Evolutionary conservation across 768 basidiomycete species (phyloP).

Genomic region (Trametopsis cervina): DNA sequence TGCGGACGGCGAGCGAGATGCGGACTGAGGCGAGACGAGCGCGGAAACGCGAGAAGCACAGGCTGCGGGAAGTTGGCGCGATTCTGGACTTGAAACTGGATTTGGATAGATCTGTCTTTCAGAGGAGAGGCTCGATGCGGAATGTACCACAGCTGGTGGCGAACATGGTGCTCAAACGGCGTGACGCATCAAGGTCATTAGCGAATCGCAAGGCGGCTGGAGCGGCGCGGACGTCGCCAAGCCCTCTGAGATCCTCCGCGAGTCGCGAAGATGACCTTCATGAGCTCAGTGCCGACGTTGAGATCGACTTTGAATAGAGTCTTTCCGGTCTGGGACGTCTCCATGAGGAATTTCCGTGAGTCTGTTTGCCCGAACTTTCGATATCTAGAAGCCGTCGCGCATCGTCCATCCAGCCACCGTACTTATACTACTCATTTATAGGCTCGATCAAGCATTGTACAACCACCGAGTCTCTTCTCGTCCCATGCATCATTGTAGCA

Average conservation of each 20-base stretch:
- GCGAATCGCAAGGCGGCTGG: slow-evolving; percentile 27
- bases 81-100: slow-evolving; percentile 50
- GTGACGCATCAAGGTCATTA: slow-evolving; percentile 31
- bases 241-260: not conserved
- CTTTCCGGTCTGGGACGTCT: not conserved
- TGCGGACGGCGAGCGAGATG: slow-evolving; percentile 30
- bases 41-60: slow-evolving; percentile 47
- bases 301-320: not conserved
- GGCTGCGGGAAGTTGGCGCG: slow-evolving; percentile 46
- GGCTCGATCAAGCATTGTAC: slow-evolving; percentile 9
- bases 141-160: slow-evolving; percentile 37
- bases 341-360: not conserved
- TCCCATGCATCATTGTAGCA: slow-evolving; percentile 10
- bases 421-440: not conserved
- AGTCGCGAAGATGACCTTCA: not conserved
- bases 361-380: not conserved
- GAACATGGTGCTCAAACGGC: slow-evolving; percentile 40
- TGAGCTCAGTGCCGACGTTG: not conserved
- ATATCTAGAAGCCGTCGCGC: no score
- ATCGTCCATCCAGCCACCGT: not conserved
- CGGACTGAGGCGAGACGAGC: slow-evolving; percentile 36
- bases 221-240: slow-evolving; percentile 16
- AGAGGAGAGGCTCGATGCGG: slow-evolving; percentile 20
- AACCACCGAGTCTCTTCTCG: slow-evolving; percentile 1
- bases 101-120: slow-evolving; percentile 17